phyloP scores from a whole-genome alignment of 1,284 basidiomycete genomes.

The Kalmanozyma brasiliensis region DNA sequence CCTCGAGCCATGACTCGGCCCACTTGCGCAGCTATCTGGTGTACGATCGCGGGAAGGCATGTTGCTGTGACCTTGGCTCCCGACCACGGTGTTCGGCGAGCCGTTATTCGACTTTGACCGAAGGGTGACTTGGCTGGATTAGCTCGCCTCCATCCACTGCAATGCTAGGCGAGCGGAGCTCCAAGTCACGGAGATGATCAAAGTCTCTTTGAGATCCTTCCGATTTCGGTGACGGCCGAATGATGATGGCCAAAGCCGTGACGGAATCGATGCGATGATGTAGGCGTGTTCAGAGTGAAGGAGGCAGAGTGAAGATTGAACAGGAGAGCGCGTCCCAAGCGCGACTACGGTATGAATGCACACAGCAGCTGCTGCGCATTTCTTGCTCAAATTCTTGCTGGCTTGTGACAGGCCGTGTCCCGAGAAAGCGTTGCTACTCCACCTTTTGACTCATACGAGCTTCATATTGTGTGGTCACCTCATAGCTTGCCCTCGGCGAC shows the following conservation, averaged over 20 bases:
- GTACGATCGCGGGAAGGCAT: slow-evolving; percentile 29
- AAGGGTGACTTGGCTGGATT: neutral
- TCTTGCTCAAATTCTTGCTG: slow-evolving; percentile 13
- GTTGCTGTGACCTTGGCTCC: too few relatives aligned
- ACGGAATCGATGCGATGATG: neutral
- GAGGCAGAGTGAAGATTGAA: neutral
- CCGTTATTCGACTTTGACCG: too few relatives aligned
- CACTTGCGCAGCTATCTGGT: slow-evolving; percentile 5
- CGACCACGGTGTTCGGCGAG: too few relatives aligned
- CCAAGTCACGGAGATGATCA: too few relatives aligned
- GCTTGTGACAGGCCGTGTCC: slow-evolving; percentile 11
- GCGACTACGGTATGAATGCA: slow-evolving; percentile 7
- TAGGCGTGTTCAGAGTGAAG: neutral
- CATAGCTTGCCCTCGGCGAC: too few relatives aligned
- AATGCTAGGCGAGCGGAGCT: neutral
- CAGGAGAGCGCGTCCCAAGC: slow-evolving; percentile 12
- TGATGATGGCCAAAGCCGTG: neutral
- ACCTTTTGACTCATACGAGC: slow-evolving; percentile 6
- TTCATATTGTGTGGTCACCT: slow-evolving; percentile 1
- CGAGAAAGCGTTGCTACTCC: slow-evolving; percentile 11
- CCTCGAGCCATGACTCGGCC: slow-evolving; percentile 2
- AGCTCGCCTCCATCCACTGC: too few relatives aligned
- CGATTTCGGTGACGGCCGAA: too few relatives aligned
- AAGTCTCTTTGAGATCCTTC: too few relatives aligned
- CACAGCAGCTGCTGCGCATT: neutral